A percentile compares a stretch with the other conserved stretches of the same genome.
These are phyloP conservation scores for Hibiscus mutabilis DNA, from an alignment of 345 rosid species.

Conservation along the genomic window DNA sequence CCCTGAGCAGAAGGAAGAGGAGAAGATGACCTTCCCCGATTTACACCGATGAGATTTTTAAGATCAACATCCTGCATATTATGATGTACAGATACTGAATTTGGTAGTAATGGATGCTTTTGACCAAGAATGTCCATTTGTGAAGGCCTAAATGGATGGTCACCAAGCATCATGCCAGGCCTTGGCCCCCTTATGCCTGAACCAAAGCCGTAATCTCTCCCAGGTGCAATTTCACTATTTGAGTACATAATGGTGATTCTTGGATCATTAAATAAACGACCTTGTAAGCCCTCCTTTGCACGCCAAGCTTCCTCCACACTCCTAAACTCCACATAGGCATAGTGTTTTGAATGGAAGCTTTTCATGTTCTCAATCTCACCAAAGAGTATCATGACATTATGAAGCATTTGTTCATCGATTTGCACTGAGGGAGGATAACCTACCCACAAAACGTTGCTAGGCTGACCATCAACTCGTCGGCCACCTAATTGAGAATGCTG, in stretches of 20 bases:
- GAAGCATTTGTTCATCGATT: conserved; percentile 91
- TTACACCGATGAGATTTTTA: conserved; percentile 27
- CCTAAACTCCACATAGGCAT: conserved; percentile 89
- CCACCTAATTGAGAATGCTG: conserved; percentile 48
- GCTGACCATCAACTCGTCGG: conserved; percentile 55
- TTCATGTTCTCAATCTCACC: conserved; percentile 93
- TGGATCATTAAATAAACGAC: conserved; percentile 85
- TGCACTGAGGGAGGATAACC: conserved; percentile 92
- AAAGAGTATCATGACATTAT: conserved; percentile 93
- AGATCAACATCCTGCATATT: conserved; percentile 26
- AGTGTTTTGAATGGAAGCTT: conserved; percentile 75
- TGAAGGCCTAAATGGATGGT: conserved; percentile 35
- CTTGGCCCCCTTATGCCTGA: conserved; percentile 53
- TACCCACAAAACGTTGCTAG: conserved; percentile 81
- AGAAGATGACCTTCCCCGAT: conserved; percentile 68
- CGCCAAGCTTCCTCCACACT: conserved; percentile 93
- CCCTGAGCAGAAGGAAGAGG: conserved; percentile 50
- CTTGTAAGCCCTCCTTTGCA: conserved; percentile 91
- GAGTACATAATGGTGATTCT: conserved; percentile 83
- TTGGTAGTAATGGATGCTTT: conserved; percentile 26
- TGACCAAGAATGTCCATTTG: conserved; percentile 38
- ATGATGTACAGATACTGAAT: conserved; percentile 24
- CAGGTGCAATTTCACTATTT: conserved; percentile 54
- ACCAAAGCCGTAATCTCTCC: conserved; percentile 41
- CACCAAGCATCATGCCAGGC: conserved; percentile 44